Conservation (phyloP, 1,284 basidiomycete species). For the Termitomyces sp. region DNA sequence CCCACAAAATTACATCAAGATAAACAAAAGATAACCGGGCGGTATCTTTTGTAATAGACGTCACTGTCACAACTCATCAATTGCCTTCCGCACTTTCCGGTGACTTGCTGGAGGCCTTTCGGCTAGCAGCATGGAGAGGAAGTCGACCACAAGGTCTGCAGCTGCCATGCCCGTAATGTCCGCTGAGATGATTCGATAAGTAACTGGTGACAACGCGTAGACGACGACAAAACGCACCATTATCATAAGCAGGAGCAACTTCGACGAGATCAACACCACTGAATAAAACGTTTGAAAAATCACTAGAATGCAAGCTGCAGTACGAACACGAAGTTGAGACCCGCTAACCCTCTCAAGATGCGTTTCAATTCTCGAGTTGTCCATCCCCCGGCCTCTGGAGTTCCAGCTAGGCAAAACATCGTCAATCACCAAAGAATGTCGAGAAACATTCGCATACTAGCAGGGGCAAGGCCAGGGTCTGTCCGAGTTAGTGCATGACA, state of each 20-base stretch:
- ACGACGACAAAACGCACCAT: slow-evolving; percentile 30
- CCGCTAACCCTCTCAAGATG: slow-evolving; percentile 71
- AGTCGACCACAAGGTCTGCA: slow-evolving; percentile 68
- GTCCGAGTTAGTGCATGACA: background rate
- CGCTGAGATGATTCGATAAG: slow-evolving; percentile 33
- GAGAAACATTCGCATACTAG: slow-evolving; percentile 43
- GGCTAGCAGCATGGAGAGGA: slow-evolving; percentile 55
- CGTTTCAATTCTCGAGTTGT: slow-evolving; percentile 77
- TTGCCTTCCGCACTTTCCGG: background rate
- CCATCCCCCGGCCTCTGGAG: slow-evolving; percentile 80
- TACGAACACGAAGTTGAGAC: slow-evolving; percentile 72
- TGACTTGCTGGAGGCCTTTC: slow-evolving; percentile 26
- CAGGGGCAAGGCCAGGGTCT: slow-evolving; percentile 78
- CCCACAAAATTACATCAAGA: background rate
- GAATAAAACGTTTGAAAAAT: slow-evolving; percentile 5
- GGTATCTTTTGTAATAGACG: background rate
- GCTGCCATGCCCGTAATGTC: slow-evolving; percentile 70
- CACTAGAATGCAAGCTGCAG: background rate
- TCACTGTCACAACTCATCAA: slow-evolving; percentile 7
- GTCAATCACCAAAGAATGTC: background rate
- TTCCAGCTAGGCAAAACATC: slow-evolving; percentile 52
- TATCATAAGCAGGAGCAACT: slow-evolving; percentile 79
- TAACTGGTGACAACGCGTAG: background rate
- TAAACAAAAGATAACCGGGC: too few species aligned
- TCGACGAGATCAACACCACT: slow-evolving; percentile 76